phyloP scores from a whole-genome alignment of 2,329 filamentous ascomycete genomes.

The Myriosclerotinia curreyana region DNA sequence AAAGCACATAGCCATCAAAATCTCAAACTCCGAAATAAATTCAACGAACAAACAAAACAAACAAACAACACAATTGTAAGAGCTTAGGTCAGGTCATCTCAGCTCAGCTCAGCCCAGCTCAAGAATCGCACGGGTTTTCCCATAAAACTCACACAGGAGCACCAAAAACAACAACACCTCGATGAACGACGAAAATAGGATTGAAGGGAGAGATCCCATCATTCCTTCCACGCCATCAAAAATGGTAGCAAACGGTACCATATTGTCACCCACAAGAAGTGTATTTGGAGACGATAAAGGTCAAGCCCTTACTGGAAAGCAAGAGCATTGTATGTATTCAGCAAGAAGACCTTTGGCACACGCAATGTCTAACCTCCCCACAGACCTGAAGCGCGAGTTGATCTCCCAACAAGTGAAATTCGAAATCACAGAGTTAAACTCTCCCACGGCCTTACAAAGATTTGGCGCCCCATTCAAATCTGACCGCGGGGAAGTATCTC shows the following conservation, averaged over 20 bases:
- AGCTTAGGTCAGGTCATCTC: background rate
- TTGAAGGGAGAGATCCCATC: background rate
- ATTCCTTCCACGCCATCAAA: background rate
- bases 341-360: conserved; percentile 24
- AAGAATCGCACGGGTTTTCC: background rate
- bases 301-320: conserved; percentile 76
- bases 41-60: background rate
- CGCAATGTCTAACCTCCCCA: conserved; percentile 8
- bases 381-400: conserved; percentile 94
- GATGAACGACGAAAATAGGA: conserved; percentile 15
- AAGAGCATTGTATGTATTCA: conserved; percentile 80
- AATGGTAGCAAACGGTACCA: conserved; percentile 29
- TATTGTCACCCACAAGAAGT: conserved; percentile 17
- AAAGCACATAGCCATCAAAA: conserved; percentile 1
- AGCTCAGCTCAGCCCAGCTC: background rate
- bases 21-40: background rate
- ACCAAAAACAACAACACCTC: background rate
- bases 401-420: conserved; percentile 83
- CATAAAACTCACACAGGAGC: background rate
- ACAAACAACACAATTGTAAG: background rate
- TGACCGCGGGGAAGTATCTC: conserved; percentile 86
- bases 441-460: conserved; percentile 86
- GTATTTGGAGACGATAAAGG: conserved; percentile 23
- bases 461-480: conserved; percentile 96
- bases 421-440: conserved; percentile 91